These are phyloP conservation scores for Harringtonia lauricola DNA, from an alignment of 2,329 filamentous ascomycete genomes.

Conservation along the genomic window DNA sequence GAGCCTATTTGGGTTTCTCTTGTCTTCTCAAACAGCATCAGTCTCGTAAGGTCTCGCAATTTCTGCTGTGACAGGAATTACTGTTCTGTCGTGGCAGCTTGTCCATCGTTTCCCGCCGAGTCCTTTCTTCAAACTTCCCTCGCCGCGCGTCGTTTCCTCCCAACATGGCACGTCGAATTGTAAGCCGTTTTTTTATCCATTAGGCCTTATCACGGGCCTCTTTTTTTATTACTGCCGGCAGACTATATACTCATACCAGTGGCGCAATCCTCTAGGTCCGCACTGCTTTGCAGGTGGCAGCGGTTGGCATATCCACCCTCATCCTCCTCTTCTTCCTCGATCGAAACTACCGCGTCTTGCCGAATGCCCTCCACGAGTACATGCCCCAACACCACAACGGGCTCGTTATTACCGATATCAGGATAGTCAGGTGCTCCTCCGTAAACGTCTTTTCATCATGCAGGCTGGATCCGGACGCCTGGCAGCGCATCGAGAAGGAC, in stretches of 20 bases:
- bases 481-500: constrained; percentile 84
- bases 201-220: background rate
- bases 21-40: too few relatives aligned
- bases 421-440: constrained; percentile 62
- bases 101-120: background rate
- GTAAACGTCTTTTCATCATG: constrained; percentile 68
- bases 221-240: background rate
- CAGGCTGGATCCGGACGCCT: constrained; percentile 57
- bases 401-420: constrained; percentile 76
- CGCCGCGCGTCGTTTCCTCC: background rate
- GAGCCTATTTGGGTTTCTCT: background rate
- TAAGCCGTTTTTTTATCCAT: constrained; percentile 8
- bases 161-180: constrained; percentile 20
- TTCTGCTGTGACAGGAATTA: background rate
- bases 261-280: constrained; percentile 42
- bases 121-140: background rate
- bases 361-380: constrained; percentile 74
- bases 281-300: constrained; percentile 65
- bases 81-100: background rate
- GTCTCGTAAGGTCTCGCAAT: background rate
- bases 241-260: too few relatives aligned
- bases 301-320: constrained; percentile 54
- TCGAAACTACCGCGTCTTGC: constrained; percentile 77
- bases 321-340: constrained; percentile 74
- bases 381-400: constrained; percentile 79